Base-by-base conservation (phyloP, 805 yeast genomes). In the Saturnispora dispora region DNA sequence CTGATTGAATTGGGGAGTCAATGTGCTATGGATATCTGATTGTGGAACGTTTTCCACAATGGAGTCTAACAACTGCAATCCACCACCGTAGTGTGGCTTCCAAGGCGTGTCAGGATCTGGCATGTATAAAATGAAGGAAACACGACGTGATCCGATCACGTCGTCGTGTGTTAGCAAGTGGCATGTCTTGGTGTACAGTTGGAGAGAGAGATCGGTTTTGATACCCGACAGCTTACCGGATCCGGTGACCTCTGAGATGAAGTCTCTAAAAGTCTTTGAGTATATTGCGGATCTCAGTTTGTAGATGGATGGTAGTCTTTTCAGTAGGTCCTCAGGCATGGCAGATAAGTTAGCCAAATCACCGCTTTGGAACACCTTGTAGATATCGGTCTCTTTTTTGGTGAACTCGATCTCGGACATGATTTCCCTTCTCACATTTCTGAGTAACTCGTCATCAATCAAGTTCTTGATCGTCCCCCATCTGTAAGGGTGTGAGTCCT, bases 111-210 rank as follows among this genome's bases (percentile, higher is more conserved):
- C 93, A 1, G 98, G 97, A 44, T 90, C 96, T 0, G 97, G 96
- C 64, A 93, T 70, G 64, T 93, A 93, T 48, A 95, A 71, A 56
- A 95, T 95, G 62, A 90, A 93, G 59, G 96, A 86, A 30, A 93
- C 90, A 53, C 97, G 74, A 63, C 99, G 75, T 1, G 96, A 83
- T 1, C 98, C 99, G 63, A 93, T 93, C 32, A 93, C 99, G 65
- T 93, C 99, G 68, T 93, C 99, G 64, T 93, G 99, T 4, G 96
- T 88, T 55, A 93, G 72, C 52, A 93, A 71, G 68, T 93, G 99
- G 63, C 98, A 93, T 1, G 96, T 95, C 60, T 88, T 86, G 46
- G 85, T 83, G 65, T 93, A 93, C 3, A 95, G 83, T 63, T 93
- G 91, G 58, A 93, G 79, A 54, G 95, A 83, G 82, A 93, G 83